phyloP scores from a whole-genome alignment of 176 grass and related monocot species.

The Triticum monococcum region DNA sequence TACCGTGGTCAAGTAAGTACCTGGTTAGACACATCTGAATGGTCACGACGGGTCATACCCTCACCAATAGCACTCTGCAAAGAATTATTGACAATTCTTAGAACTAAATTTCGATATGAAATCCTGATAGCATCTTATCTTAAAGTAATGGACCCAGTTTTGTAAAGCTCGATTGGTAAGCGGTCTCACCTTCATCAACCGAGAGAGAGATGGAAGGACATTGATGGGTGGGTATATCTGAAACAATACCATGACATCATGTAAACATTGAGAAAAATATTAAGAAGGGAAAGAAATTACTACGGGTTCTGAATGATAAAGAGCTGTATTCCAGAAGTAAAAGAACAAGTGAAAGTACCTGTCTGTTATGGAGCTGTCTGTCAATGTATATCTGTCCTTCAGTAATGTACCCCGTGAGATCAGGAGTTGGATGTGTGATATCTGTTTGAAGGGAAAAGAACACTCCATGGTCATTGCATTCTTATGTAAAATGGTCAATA shows the following conservation, averaged over 20 bases:
- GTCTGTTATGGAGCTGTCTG: conserved; percentile 94
- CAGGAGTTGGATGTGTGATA: conserved; percentile 99
- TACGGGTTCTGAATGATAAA: conserved; percentile 2
- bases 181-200: conserved; percentile 88
- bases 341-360: conserved; percentile 51
- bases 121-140: background rate
- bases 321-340: background rate
- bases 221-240: conserved; percentile 99
- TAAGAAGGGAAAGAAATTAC: background rate
- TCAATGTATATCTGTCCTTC: conserved; percentile 99
- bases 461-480: background rate
- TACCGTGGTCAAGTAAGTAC: conserved; percentile 34
- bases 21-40: conserved; percentile 99
- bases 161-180: background rate
- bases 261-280: background rate
- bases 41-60: conserved; percentile 98
- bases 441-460: conserved; percentile 44
- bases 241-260: conserved; percentile 36
- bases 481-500: background rate
- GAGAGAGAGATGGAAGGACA: conserved; percentile 93
- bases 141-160: background rate
- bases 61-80: conserved; percentile 99
- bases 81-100: conserved; percentile 29
- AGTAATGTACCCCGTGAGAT: conserved; percentile 98
- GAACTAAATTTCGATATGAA: background rate